Percentiles rank a stretch among this genome's conserved stretches.
These are phyloP conservation scores for Chimonanthus salicifolius DNA, from an alignment of 164 flowering plant species.

Conservation along the genomic window DNA sequence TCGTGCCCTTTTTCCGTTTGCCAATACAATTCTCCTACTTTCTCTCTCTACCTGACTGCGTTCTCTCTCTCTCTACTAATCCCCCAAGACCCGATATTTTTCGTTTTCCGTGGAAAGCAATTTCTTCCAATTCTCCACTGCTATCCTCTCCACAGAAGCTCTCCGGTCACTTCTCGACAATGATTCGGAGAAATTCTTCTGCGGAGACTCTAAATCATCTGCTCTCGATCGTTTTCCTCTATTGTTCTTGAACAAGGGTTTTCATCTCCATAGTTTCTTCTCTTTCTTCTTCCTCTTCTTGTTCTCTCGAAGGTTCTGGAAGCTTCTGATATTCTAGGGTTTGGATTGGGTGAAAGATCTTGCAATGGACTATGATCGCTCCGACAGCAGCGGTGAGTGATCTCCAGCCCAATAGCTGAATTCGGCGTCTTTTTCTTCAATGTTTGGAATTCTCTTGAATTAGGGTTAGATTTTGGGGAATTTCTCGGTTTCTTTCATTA, in stretches of 20 bases:
- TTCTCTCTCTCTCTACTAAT: neutral
- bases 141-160: neutral
- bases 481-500: conserved; percentile 3
- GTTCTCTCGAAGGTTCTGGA: neutral
- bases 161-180: neutral
- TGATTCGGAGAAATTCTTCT: neutral
- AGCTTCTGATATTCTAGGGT: neutral
- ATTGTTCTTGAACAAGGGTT: neutral
- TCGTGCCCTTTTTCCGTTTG: neutral
- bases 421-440: too few species aligned
- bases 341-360: conserved; percentile 2
- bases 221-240: neutral
- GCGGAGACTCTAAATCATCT: neutral
- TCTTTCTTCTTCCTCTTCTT: neutral
- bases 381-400: conserved; percentile 40
- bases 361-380: conserved; percentile 47
- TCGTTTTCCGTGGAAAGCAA: neutral
- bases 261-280: too few species aligned
- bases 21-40: neutral
- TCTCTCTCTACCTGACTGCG: neutral
- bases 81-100: neutral
- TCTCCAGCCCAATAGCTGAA: neutral
- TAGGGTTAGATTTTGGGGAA: neutral
- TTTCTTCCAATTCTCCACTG: neutral
- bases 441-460: too few species aligned